A percentile compares a stretch with the other conserved stretches of the same genome.
phyloP scores from a whole-genome alignment of 2,329 filamentous ascomycete species.

The Elsinoe ampelina region DNA sequence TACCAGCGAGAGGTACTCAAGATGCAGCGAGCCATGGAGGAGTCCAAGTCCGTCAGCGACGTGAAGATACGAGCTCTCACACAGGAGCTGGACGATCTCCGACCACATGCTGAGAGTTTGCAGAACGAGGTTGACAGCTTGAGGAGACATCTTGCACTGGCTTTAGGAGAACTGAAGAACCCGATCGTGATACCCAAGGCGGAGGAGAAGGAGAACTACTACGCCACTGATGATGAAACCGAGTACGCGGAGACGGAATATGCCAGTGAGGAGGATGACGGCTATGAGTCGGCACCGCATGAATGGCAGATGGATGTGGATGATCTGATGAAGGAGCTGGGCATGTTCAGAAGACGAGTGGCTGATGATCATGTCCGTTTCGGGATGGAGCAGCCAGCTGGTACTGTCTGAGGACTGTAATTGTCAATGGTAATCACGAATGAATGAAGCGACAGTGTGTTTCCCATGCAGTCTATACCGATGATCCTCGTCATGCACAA shows the following conservation, averaged over 20 bases:
- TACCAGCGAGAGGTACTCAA: slow-evolving; percentile 83
- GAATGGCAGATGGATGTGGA: slow-evolving; percentile 70
- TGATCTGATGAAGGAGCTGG: slow-evolving; percentile 69
- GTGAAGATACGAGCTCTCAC: slow-evolving; percentile 83
- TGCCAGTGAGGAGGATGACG: slow-evolving; percentile 44
- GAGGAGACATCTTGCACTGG: slow-evolving; percentile 77
- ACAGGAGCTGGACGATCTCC: slow-evolving; percentile 39
- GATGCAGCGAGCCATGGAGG: slow-evolving; percentile 95
- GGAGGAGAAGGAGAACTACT: slow-evolving; percentile 30
- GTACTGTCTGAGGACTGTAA: neutral
- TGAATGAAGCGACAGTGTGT: slow-evolving; percentile 6
- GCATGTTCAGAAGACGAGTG: slow-evolving; percentile 75
- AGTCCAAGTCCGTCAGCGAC: slow-evolving; percentile 79
- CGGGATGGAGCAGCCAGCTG: slow-evolving; percentile 3
- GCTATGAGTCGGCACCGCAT: slow-evolving; percentile 29
- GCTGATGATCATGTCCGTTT: slow-evolving; percentile 69
- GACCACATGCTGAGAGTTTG: slow-evolving; percentile 49
- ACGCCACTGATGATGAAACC: slow-evolving; percentile 53
- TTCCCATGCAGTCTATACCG: neutral
- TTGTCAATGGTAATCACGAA: slow-evolving; percentile 1
- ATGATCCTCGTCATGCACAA: neutral
- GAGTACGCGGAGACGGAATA: slow-evolving; percentile 31
- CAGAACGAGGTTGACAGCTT: slow-evolving; percentile 70
- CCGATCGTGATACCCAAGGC: slow-evolving; percentile 59
- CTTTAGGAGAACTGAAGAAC: slow-evolving; percentile 77